Evolutionary conservation across 441 rosid genomes (phyloP).

Genomic region (Aleurites moluccanus): DNA sequence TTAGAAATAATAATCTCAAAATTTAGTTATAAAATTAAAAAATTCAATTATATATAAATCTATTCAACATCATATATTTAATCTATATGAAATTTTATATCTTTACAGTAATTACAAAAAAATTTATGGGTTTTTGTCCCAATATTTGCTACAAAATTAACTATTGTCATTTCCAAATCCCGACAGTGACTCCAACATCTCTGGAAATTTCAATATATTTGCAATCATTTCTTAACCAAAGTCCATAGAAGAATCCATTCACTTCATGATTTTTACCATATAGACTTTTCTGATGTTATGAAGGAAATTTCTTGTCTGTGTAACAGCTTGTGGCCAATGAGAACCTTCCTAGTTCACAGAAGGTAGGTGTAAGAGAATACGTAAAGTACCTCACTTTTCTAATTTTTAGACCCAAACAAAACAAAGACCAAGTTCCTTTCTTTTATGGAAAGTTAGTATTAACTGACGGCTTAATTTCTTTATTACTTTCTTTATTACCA

Average conservation of each 20-base stretch:
- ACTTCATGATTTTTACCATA: not conserved
- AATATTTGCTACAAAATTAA: too few relatives aligned
- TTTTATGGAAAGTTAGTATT: not conserved
- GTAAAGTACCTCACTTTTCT: not conserved
- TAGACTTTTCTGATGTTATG: not conserved
- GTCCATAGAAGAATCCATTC: not conserved
- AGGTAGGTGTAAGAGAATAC: not conserved
- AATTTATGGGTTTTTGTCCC: too few relatives aligned
- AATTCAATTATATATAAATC: too few relatives aligned
- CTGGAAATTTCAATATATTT: not conserved
- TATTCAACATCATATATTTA: too few relatives aligned
- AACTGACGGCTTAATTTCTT: constrained; percentile 6
- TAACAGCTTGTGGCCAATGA: not conserved
- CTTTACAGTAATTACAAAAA: too few relatives aligned
- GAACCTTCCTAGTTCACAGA: not conserved
- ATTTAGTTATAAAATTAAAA: too few relatives aligned
- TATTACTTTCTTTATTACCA: not conserved
- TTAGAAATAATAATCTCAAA: too few relatives aligned
- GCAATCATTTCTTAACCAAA: not conserved
- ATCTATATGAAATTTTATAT: too few relatives aligned
- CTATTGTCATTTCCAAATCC: not conserved
- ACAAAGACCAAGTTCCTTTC: not conserved
- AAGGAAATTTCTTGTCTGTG: not conserved
- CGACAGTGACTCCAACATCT: not conserved
- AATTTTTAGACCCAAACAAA: not conserved